These are phyloP conservation scores for Diaporthe caulivora DNA, from an alignment of 2,329 filamentous ascomycete species.

Conservation along the genomic window DNA sequence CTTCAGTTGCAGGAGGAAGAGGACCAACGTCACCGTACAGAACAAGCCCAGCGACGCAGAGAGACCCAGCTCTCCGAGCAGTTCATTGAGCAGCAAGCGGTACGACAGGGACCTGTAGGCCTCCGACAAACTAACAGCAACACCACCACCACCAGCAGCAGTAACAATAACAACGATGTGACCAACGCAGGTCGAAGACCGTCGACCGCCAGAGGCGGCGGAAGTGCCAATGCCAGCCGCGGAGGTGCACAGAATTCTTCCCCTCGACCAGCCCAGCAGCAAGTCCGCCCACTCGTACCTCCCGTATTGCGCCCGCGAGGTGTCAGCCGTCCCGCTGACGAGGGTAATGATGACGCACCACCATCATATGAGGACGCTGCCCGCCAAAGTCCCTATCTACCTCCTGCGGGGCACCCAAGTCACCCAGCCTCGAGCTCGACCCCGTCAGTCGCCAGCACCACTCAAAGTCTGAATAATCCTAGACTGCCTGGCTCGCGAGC, in stretches of 20 bases:
- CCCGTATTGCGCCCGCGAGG: slow-evolving; percentile 51
- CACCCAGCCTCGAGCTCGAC: slow-evolving; percentile 58
- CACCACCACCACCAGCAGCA: not conserved
- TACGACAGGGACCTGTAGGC: slow-evolving; percentile 28
- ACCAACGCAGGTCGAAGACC: slow-evolving; percentile 42
- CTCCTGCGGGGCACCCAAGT: slow-evolving; percentile 63
- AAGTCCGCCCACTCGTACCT: slow-evolving; percentile 61
- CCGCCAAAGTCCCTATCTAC: slow-evolving; percentile 63
- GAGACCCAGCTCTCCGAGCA: slow-evolving; percentile 78
- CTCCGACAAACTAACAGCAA: slow-evolving; percentile 29
- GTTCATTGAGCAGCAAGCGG: slow-evolving; percentile 75
- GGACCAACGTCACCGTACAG: slow-evolving; percentile 78
- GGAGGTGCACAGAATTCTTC: slow-evolving; percentile 21
- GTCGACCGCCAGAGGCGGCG: slow-evolving; percentile 34
- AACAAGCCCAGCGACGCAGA: slow-evolving; percentile 71
- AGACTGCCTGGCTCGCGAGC: slow-evolving; percentile 40
- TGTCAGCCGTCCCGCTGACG: slow-evolving; percentile 53
- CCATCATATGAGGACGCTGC: slow-evolving; percentile 71
- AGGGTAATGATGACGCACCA: slow-evolving; percentile 63
- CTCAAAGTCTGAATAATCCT: slow-evolving; percentile 40
- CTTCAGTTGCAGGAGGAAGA: slow-evolving; percentile 96
- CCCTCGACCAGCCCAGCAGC: slow-evolving; percentile 36
- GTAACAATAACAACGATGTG: slow-evolving; percentile 13
- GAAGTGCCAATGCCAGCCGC: slow-evolving; percentile 28
- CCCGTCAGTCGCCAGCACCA: slow-evolving; percentile 38